Base-by-base conservation (phyloP, 1,139 yeast species). In the Entelexis paramagnoliae region DNA sequence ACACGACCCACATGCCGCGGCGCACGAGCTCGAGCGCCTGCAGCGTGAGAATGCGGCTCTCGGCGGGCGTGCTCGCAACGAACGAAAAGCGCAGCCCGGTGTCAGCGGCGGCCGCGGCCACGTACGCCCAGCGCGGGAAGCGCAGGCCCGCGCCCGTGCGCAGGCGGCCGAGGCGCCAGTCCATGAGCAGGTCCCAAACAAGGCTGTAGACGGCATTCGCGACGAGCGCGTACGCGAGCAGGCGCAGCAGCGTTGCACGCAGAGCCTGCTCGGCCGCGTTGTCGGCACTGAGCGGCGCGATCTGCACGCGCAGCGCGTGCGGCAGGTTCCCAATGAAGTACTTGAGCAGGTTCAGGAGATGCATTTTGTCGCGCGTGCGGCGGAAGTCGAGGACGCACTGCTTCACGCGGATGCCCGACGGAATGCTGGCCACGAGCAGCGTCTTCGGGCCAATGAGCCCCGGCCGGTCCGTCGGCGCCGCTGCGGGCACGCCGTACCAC, bases 1-100 rank as follows among this genome's bases (percentile, higher is more conserved):
- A 71, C 60, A 86, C 78, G 49, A 89, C 78, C 98, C 98, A 91
- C 54, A 87, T 68, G 79, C 91, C 86, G 60, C 98, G 74, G 67
- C 98, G 75, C 11, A 80, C 60, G 11, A 91, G 73, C 65, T 91
- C 98, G 51, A 88, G 67, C 10, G 78, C 62, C 62, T 89, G 94
- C 49, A 86, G 66, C 8, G 74, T 63, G 55, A 82, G 80, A 2
- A 65, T 55, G 9, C 54, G 43, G 26, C 29, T 45, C 51, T 58
- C 60, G 11, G 33, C 14, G 2, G 56, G 53, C 14, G 30, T 9
- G 16, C 65, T 61, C 14, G 66, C 57, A 19, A 56, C 8, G 96
- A 97, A 91, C 28, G 87, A 66, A 64, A 78, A 88, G 56, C 96
- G 72, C 26, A 87, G 68, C 3, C 72, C 55, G 43, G 82, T 75